Percentiles rank a stretch among this genome's conserved stretches.
These are phyloP conservation scores for Graphium sp. DNA, from an alignment of 2,329 filamentous ascomycete genomes.

Conservation along the genomic window DNA sequence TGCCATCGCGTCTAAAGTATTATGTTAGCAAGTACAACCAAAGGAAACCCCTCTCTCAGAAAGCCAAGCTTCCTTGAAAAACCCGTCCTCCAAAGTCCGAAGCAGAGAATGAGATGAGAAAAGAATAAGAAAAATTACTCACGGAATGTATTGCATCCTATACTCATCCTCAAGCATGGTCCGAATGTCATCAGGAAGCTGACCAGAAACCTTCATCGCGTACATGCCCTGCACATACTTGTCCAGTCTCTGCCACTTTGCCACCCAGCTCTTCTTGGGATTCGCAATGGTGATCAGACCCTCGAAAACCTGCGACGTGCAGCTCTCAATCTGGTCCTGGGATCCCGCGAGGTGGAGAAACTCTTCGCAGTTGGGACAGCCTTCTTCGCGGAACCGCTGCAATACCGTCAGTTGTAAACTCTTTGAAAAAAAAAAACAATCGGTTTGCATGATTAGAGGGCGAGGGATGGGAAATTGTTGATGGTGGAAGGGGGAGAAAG, in stretches of 20 bases:
- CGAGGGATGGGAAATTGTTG: slow-evolving; percentile 1
- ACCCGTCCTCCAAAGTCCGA: background rate
- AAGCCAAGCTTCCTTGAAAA: too few species aligned
- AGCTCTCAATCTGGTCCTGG: slow-evolving; percentile 70
- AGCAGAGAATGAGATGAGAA: slow-evolving; percentile 1
- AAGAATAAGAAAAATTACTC: slow-evolving; percentile 30
- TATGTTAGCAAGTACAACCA: background rate
- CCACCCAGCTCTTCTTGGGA: slow-evolving; percentile 78
- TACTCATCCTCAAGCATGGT: slow-evolving; percentile 44
- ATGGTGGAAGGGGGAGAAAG: slow-evolving; percentile 6
- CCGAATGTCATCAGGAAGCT: slow-evolving; percentile 50
- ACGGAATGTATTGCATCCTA: slow-evolving; percentile 50
- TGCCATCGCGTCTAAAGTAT: slow-evolving; percentile 32
- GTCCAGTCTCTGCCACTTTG: slow-evolving; percentile 89
- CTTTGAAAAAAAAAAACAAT: slow-evolving; percentile 2
- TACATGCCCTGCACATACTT: slow-evolving; percentile 80
- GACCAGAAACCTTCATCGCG: slow-evolving; percentile 84
- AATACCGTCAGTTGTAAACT: too few species aligned
- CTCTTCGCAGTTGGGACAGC: slow-evolving; percentile 93
- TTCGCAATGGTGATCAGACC: slow-evolving; percentile 75
- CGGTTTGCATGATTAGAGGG: background rate
- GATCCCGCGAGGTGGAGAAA: slow-evolving; percentile 72
- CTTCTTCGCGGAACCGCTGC: slow-evolving; percentile 69
- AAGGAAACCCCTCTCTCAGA: background rate
- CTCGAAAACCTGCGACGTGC: slow-evolving; percentile 92